Evolutionary conservation across 2,329 filamentous ascomycete species (phyloP).

Genomic region (Leptographium lundbergii): DNA sequence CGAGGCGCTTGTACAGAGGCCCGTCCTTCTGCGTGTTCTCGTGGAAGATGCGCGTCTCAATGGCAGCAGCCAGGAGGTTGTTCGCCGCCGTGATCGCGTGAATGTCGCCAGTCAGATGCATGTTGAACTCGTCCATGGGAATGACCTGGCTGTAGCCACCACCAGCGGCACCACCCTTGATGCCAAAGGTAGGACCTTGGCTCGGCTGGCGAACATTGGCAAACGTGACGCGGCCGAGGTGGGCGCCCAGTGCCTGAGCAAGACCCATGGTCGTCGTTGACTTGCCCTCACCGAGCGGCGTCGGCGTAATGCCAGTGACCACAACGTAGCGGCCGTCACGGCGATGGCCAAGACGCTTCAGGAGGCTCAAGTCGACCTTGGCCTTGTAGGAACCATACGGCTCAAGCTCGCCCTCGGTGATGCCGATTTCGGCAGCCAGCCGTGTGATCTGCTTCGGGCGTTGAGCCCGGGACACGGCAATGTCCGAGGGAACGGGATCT

Average conservation of each 20-base stretch:
- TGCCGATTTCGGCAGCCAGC: constrained; percentile 76
- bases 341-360: constrained; percentile 78
- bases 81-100: constrained; percentile 95
- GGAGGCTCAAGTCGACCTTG: constrained; percentile 74
- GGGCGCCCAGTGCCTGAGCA: constrained; percentile 81
- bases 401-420: constrained; percentile 79
- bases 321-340: constrained; percentile 83
- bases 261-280: constrained; percentile 96
- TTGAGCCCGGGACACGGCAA: constrained; percentile 79
- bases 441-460: constrained; percentile 83
- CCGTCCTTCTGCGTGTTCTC: constrained; percentile 90
- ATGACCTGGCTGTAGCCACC: constrained; percentile 99
- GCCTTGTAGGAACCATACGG: constrained; percentile 93
- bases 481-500: constrained; percentile 85
- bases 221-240: constrained; percentile 78
- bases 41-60: constrained; percentile 97
- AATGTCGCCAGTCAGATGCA: constrained; percentile 95
- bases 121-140: constrained; percentile 98
- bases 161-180: constrained; percentile 95
- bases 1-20: constrained; percentile 73
- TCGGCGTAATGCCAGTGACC: constrained; percentile 92
- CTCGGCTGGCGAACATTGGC: constrained; percentile 96
- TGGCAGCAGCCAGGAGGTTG: constrained; percentile 89
- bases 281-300: constrained; percentile 92
- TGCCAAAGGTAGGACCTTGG: constrained; percentile 95